phyloP scores from a whole-genome alignment of 2,329 filamentous ascomycete genomes.

The Nothophaeocryptopus gaeumannii region DNA sequence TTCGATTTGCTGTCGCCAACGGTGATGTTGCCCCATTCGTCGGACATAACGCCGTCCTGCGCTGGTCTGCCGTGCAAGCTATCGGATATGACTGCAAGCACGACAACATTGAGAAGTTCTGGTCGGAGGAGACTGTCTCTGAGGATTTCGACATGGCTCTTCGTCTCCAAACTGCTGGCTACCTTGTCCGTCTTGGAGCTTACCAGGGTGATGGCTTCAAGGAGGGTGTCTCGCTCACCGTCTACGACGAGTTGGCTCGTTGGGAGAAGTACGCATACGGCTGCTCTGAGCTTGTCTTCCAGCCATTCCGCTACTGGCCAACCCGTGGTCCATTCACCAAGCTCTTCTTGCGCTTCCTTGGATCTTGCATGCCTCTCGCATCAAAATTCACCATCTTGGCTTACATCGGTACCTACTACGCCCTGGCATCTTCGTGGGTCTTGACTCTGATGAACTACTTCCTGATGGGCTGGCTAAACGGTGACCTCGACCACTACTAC shows the following conservation, averaged over 20 bases:
- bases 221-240: constrained; percentile 78
- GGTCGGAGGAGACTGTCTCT: constrained; percentile 76
- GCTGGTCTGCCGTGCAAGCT: constrained; percentile 72
- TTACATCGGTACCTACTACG: constrained; percentile 78
- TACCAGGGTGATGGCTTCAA: constrained; percentile 77
- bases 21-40: constrained; percentile 77
- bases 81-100: constrained; percentile 68
- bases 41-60: constrained; percentile 74
- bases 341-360: constrained; percentile 71
- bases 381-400: constrained; percentile 74
- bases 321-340: constrained; percentile 74
- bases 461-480: constrained; percentile 72
- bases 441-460: constrained; percentile 74
- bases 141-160: constrained; percentile 83
- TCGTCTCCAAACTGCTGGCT: constrained; percentile 68
- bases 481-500: constrained; percentile 76
- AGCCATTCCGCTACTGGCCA: constrained; percentile 71
- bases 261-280: constrained; percentile 89
- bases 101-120: constrained; percentile 70
- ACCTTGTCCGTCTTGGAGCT: constrained; percentile 68
- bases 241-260: constrained; percentile 78
- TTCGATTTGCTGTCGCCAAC: constrained; percentile 72
- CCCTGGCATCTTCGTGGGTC: constrained; percentile 72
- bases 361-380: constrained; percentile 69
- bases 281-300: constrained; percentile 78